Percentiles rank a stretch among this genome's conserved stretches.
Conservation (phyloP, 805 yeast species). For the Nakazawaea populi region DNA sequence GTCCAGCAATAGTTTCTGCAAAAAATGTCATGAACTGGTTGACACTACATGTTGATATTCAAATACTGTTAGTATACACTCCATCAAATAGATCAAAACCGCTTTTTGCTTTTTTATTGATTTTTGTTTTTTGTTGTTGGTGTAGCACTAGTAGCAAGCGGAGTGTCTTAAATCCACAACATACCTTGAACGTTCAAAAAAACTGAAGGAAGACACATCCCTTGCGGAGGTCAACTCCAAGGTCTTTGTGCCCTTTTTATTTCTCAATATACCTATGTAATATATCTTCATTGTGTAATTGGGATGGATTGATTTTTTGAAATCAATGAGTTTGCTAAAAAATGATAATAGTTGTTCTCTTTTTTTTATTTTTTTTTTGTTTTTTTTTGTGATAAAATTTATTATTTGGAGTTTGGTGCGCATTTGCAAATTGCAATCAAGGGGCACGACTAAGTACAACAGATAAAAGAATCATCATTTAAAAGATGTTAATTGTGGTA, state of each 20-base stretch:
- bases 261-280: constrained; percentile 82
- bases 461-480: too few relatives aligned
- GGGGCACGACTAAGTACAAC: too few relatives aligned
- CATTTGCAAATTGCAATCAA: too few relatives aligned
- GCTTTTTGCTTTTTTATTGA: background rate
- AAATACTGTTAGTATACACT: background rate
- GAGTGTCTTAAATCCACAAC: constrained; percentile 2
- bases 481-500: too few relatives aligned
- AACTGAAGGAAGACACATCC: constrained; percentile 81
- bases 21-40: constrained; percentile 94
- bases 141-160: background rate
- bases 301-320: too few relatives aligned
- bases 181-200: constrained; percentile 69
- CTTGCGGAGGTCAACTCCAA: constrained; percentile 74
- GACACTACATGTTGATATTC: constrained; percentile 36
- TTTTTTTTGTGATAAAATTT: too few relatives aligned
- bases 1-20: constrained; percentile 80
- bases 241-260: constrained; percentile 50
- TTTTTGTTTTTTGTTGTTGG: background rate
- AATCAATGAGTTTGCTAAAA: too few relatives aligned
- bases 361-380: too few relatives aligned
- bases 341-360: too few relatives aligned
- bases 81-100: background rate
- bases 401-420: too few relatives aligned
- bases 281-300: constrained; percentile 67